These are phyloP conservation scores for Microcera coccophila DNA, from an alignment of 2,329 filamentous ascomycete species.

Conservation along the genomic window DNA sequence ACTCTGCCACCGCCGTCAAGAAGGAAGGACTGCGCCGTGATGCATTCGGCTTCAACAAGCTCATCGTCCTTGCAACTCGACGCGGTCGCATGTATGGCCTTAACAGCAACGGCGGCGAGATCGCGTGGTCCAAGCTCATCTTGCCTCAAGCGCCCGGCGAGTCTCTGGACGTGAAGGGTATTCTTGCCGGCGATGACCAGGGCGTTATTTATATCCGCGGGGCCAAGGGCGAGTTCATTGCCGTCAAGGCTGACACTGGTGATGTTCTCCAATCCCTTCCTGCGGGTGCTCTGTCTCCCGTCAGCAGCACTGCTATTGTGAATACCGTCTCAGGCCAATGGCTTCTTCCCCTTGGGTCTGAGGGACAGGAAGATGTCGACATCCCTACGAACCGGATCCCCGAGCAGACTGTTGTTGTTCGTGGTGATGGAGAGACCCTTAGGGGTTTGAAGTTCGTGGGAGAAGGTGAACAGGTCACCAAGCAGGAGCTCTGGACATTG, in stretches of 20 bases:
- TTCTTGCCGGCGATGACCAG: constrained; percentile 57
- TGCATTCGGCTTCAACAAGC: constrained; percentile 83
- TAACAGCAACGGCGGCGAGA: constrained; percentile 66
- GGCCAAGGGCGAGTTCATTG: constrained; percentile 58
- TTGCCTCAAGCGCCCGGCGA: constrained; percentile 52
- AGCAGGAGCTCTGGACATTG: constrained; percentile 68
- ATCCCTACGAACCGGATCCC: constrained; percentile 45
- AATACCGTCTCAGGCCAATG: constrained; percentile 50
- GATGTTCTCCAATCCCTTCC: constrained; percentile 44
- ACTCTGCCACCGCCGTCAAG: constrained; percentile 41
- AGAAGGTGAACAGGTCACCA: constrained; percentile 38
- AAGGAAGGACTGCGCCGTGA: constrained; percentile 57
- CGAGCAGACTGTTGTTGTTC: constrained; percentile 53
- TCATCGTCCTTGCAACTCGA: constrained; percentile 74
- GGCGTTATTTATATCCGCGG: constrained; percentile 57
- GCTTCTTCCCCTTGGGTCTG: constrained; percentile 50
- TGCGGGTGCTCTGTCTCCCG: constrained; percentile 26
- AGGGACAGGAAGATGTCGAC: constrained; percentile 45
- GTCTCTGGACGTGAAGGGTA: constrained; percentile 63
- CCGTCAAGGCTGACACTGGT: constrained; percentile 53
- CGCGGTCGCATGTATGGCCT: constrained; percentile 77
- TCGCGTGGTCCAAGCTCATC: constrained; percentile 72
- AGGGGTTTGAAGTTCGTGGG: constrained; percentile 52
- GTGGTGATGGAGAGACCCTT: constrained; percentile 45
- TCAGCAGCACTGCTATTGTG: constrained; percentile 47